Conservation (phyloP, 2,329 filamentous ascomycete genomes). For the Aureobasidium mangrovei region DNA sequence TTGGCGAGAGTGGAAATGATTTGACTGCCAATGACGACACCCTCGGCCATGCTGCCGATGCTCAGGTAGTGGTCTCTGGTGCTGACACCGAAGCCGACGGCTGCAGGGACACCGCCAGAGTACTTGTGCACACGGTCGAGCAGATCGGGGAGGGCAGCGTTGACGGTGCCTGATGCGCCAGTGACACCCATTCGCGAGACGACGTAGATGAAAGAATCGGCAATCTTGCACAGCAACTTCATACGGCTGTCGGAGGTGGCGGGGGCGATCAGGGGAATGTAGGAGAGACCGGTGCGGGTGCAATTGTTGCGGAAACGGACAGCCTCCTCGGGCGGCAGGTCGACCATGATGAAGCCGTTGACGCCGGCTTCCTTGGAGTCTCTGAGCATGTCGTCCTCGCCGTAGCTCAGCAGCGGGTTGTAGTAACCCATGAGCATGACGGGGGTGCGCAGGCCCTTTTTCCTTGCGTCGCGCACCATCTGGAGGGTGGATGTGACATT, state of each 20-base stretch:
- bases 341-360: slow-evolving; percentile 95
- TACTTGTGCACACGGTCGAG: slow-evolving; percentile 82
- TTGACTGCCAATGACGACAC: slow-evolving; percentile 93
- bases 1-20: slow-evolving; percentile 75
- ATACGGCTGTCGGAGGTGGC: slow-evolving; percentile 87
- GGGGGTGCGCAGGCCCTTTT: slow-evolving; percentile 67
- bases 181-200: slow-evolving; percentile 97
- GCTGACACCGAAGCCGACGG: slow-evolving; percentile 92
- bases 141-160: slow-evolving; percentile 70
- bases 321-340: slow-evolving; percentile 91
- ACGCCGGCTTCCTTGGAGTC: slow-evolving; percentile 78
- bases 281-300: slow-evolving; percentile 72
- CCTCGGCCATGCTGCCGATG: slow-evolving; percentile 76
- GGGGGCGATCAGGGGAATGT: slow-evolving; percentile 93
- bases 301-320: slow-evolving; percentile 83
- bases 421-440: slow-evolving; percentile 98
- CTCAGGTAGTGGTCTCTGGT: slow-evolving; percentile 88
- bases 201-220: slow-evolving; percentile 98
- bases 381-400: slow-evolving; percentile 77
- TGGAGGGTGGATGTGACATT: slow-evolving; percentile 69
- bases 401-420: slow-evolving; percentile 89
- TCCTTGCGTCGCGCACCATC: slow-evolving; percentile 74
- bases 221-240: slow-evolving; percentile 91
- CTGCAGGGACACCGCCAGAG: slow-evolving; percentile 81
- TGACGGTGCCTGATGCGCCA: slow-evolving; percentile 76